Percentiles rank a stretch among this genome's conserved stretches.
These are phyloP conservation scores for Alternaria arborescens DNA, from an alignment of 2,329 filamentous ascomycete genomes.

Conservation along the genomic window DNA sequence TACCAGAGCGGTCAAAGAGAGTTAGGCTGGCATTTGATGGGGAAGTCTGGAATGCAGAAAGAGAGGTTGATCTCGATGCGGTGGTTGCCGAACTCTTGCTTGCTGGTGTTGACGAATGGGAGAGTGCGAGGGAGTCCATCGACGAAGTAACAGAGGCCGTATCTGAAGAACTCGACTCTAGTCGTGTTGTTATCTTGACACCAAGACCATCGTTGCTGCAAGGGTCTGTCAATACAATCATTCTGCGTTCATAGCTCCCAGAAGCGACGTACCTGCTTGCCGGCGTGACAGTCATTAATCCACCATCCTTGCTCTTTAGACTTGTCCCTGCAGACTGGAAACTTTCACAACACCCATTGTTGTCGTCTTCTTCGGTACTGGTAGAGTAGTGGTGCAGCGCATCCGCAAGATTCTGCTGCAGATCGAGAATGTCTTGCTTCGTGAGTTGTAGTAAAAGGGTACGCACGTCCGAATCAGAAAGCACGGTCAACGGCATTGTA, in stretches of 20 bases:
- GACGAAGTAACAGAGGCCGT: conserved; percentile 47
- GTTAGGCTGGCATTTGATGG: conserved; percentile 63
- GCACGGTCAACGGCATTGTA: conserved; percentile 67
- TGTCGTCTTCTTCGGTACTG: conserved; percentile 63
- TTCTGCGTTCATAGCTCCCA: neutral
- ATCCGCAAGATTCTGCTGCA: conserved; percentile 67
- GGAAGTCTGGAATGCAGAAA: conserved; percentile 21
- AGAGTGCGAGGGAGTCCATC: conserved; percentile 41
- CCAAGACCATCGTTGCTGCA: conserved; percentile 65
- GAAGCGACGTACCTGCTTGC: conserved; percentile 54
- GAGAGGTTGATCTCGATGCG: conserved; percentile 9
- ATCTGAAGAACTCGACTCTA: conserved; percentile 36
- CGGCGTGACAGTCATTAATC: conserved; percentile 73
- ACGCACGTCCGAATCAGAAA: conserved; percentile 65
- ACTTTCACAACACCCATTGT: conserved; percentile 64
- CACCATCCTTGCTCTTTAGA: conserved; percentile 68
- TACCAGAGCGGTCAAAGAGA: conserved; percentile 65
- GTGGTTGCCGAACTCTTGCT: conserved; percentile 33
- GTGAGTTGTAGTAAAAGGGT: conserved; percentile 64
- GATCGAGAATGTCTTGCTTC: conserved; percentile 64
- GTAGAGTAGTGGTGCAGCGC: conserved; percentile 72
- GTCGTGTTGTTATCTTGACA: conserved; percentile 70
- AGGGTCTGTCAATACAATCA: neutral
- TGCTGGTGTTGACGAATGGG: conserved; percentile 30
- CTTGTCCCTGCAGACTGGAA: conserved; percentile 70